phyloP scores from a whole-genome alignment of 192 early-diverging fungal species.

The Phlyctochytrium planicorne region DNA sequence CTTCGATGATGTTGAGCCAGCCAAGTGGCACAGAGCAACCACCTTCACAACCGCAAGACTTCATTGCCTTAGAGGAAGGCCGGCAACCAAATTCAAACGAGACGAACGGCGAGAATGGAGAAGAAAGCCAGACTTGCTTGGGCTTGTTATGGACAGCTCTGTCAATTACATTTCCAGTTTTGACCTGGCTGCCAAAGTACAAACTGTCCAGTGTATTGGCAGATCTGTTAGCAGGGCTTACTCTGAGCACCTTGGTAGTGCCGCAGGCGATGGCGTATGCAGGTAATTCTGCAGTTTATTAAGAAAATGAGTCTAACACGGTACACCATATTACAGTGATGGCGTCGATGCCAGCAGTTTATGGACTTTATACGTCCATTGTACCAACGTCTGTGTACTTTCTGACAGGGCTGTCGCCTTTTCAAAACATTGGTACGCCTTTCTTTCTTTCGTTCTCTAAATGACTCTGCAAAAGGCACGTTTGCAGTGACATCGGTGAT shows the following conservation, averaged over 20 bases:
- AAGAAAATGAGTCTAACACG: not conserved
- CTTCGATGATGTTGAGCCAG: too few species aligned
- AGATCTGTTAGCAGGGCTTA: slow-evolving; percentile 21
- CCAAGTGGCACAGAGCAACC: too few species aligned
- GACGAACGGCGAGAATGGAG: too few species aligned
- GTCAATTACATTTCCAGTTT: not conserved
- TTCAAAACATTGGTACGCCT: slow-evolving; percentile 26
- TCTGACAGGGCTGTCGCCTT: slow-evolving; percentile 13
- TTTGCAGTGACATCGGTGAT: slow-evolving; percentile 26
- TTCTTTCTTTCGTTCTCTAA: not conserved
- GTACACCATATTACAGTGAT: slow-evolving; percentile 9
- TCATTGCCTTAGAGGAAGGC: too few species aligned
- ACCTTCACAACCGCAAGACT: too few species aligned
- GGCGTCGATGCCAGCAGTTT: slow-evolving; percentile 20
- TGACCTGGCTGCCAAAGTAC: not conserved
- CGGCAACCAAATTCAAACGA: too few species aligned
- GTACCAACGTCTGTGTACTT: slow-evolving; percentile 21
- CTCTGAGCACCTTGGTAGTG: slow-evolving; percentile 16
- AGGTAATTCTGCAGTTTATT: slow-evolving; percentile 1
- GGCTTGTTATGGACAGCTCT: too few species aligned
- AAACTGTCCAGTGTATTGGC: not conserved
- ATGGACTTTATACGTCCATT: slow-evolving; percentile 23
- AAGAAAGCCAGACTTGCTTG: too few species aligned
- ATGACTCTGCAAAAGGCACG: slow-evolving; percentile 6
- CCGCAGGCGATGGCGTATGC: slow-evolving; percentile 31